These are phyloP conservation scores for Suhomyces panamericanus DNA, from an alignment of 1,139 yeast species.

Conservation along the genomic window DNA sequence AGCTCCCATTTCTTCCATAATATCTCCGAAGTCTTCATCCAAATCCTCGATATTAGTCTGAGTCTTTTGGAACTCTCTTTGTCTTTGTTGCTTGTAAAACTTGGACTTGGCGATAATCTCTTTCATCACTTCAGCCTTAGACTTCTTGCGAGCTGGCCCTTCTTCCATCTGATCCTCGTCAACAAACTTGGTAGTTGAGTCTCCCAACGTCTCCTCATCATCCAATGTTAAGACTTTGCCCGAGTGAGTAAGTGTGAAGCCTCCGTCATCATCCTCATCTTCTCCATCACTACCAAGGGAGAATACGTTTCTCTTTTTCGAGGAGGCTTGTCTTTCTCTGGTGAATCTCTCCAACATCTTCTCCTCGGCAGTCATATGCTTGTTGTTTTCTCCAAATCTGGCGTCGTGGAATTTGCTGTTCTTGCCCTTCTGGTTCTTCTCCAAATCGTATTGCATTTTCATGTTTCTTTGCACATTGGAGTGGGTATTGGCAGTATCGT, in stretches of 20 bases:
- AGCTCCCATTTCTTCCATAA: constrained; percentile 58
- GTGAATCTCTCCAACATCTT: constrained; percentile 95
- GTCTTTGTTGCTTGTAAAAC: constrained; percentile 85
- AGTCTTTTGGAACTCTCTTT: constrained; percentile 68
- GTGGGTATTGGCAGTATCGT: constrained; percentile 50
- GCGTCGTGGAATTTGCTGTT: constrained; percentile 81
- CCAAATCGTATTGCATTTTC: constrained; percentile 64
- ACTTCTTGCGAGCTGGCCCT: constrained; percentile 62
- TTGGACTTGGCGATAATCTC: constrained; percentile 96
- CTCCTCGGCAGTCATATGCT: constrained; percentile 75
- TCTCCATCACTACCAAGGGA: constrained; percentile 69
- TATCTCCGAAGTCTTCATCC: constrained; percentile 76
- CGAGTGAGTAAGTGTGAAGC: constrained; percentile 66
- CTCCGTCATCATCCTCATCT: constrained; percentile 44
- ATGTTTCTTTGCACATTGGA: constrained; percentile 79
- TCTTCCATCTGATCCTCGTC: constrained; percentile 38
- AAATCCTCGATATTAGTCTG: constrained; percentile 72
- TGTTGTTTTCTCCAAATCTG: constrained; percentile 88
- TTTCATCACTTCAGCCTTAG: constrained; percentile 94
- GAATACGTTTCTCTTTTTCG: constrained; percentile 55
- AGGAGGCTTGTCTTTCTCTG: constrained; percentile 69
- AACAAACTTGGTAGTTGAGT: constrained; percentile 25
- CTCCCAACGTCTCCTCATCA: constrained; percentile 22
- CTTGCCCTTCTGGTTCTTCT: constrained; percentile 60
- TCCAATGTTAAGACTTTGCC: constrained; percentile 67